Evolutionary conservation across 345 rosid genomes (phyloP).

Genomic region (Raphanus sativus): DNA sequence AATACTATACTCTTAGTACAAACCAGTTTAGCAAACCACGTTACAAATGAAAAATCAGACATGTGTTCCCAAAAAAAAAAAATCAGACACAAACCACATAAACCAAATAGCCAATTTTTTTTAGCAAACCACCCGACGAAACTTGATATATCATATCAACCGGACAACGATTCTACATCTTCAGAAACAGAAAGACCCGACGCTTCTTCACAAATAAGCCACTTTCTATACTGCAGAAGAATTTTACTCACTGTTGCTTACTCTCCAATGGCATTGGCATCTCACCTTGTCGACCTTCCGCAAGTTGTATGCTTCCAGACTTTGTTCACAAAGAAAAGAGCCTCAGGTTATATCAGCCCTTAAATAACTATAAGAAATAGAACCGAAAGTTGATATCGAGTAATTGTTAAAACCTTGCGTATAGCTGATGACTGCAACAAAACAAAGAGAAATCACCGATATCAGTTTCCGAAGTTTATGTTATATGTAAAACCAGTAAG

Average conservation of each 20-base stretch:
- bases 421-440: not conserved
- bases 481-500: not conserved
- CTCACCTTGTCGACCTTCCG: not conserved
- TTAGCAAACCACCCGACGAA: not conserved
- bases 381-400: not conserved
- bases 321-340: not conserved
- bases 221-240: not conserved
- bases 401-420: not conserved
- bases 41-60: not conserved
- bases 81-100: not conserved
- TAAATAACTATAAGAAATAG: not conserved
- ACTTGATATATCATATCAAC: not conserved
- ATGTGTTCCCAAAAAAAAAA: too few species aligned
- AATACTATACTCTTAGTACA: not conserved
- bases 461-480: not conserved
- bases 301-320: not conserved
- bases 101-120: not conserved
- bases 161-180: not conserved
- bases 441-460: not conserved
- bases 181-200: not conserved
- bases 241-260: not conserved
- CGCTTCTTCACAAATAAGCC: not conserved
- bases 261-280: not conserved
- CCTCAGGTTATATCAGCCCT: not conserved
- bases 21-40: not conserved